phyloP scores from a whole-genome alignment of 176 grass and related monocot species.

The Elymus sibiricus region DNA sequence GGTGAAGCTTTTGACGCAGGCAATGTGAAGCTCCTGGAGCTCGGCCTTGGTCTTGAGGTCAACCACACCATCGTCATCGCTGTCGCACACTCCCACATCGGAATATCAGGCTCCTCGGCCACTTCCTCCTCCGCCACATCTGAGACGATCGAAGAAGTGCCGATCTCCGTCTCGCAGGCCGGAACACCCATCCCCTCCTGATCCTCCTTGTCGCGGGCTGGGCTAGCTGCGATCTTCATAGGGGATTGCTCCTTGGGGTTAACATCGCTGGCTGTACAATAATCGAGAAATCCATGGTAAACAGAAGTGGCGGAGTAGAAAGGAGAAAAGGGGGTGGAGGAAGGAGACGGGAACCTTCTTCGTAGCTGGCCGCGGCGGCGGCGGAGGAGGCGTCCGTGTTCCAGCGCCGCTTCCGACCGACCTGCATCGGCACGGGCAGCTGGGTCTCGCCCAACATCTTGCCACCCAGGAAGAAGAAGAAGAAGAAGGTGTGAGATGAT shows the following conservation, averaged over 20 bases:
- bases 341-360: background rate
- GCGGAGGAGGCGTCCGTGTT: background rate
- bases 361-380: background rate
- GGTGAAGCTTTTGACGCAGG: background rate
- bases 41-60: accelerated
- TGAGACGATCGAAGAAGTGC: background rate
- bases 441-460: background rate
- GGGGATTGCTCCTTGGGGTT: background rate
- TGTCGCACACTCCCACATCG: background rate
- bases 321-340: too few species aligned
- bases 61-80: background rate
- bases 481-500: background rate
- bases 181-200: too few species aligned
- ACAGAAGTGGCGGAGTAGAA: too few species aligned
- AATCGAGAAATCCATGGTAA: background rate
- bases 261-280: background rate
- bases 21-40: background rate
- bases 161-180: too few species aligned
- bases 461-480: background rate
- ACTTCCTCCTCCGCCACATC: background rate
- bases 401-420: background rate
- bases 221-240: background rate
- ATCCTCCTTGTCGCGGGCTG: background rate
- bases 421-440: background rate
- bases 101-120: background rate